These are phyloP conservation scores for Zangia roseola DNA, from an alignment of 768 basidiomycete genomes.

Conservation along the genomic window DNA sequence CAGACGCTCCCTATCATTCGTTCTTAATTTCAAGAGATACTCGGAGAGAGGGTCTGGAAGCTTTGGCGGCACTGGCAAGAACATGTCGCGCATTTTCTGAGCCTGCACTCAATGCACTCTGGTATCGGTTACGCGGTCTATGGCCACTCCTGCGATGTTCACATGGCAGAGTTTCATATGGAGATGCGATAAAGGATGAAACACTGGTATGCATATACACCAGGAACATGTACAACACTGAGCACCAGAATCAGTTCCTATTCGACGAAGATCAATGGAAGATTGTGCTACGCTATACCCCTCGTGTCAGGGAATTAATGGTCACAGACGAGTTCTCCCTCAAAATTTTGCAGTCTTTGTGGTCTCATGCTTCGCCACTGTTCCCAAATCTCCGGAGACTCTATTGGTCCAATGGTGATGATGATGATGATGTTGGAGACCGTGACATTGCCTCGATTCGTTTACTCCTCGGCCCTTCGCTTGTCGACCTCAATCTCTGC, in stretches of 20 bases:
- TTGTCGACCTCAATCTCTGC: background rate
- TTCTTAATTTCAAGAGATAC: background rate
- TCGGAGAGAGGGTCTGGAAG: background rate
- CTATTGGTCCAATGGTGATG: too few relatives aligned
- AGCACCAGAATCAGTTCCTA: background rate
- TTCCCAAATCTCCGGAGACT: slow-evolving; percentile 11
- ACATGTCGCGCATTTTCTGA: slow-evolving; percentile 15
- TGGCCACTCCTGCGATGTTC: too few relatives aligned
- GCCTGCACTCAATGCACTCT: background rate
- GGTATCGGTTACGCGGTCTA: too few relatives aligned
- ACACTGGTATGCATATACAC: background rate
- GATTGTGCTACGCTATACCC: slow-evolving; percentile 1
- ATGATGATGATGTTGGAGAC: too few relatives aligned
- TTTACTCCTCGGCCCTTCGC: slow-evolving; percentile 11
- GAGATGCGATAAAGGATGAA: background rate
- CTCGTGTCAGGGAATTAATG: slow-evolving; percentile 7
- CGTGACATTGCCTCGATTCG: background rate
- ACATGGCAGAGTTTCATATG: background rate
- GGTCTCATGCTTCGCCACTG: slow-evolving; percentile 1
- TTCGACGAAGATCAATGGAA: slow-evolving; percentile 5
- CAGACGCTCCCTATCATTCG: too few relatives aligned
- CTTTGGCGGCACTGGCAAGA: slow-evolving; percentile 11
- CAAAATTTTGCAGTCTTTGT: slow-evolving; percentile 2
- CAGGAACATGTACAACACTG: background rate
- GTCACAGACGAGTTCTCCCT: background rate